Evolutionary conservation across 495 filamentous ascomycete species (phyloP).

Genomic region (Penicillium bovifimosum): DNA sequence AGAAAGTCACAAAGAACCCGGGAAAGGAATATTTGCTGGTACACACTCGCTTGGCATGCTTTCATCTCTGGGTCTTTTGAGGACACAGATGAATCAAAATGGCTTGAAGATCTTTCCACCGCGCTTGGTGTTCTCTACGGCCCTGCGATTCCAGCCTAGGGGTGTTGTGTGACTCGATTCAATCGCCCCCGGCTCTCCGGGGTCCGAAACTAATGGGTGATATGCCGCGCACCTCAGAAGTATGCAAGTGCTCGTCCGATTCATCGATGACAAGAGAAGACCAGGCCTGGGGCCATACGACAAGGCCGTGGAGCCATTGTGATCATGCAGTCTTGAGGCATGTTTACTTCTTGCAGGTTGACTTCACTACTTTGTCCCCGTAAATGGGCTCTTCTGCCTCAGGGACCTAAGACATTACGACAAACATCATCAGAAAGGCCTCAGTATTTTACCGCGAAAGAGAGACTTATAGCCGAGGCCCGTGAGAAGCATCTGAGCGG

Average conservation of each 20-base stretch:
- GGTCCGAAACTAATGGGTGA: not conserved
- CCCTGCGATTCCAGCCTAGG: not conserved
- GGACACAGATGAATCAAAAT: not conserved
- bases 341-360: too few relatives aligned
- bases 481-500: too few relatives aligned
- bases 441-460: too few relatives aligned
- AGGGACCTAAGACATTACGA: too few relatives aligned
- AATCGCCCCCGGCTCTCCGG: not conserved
- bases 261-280: not conserved
- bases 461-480: too few relatives aligned
- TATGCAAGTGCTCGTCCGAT: slow-evolving; percentile 11
- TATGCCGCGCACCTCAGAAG: not conserved
- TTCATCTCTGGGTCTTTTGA: not conserved
- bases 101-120: not conserved
- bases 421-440: too few relatives aligned
- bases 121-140: not conserved
- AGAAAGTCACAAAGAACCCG: not conserved
- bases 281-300: not conserved
- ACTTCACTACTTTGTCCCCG: too few relatives aligned
- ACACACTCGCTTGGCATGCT: not conserved
- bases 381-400: too few relatives aligned
- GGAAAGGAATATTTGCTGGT: not conserved
- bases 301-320: too few relatives aligned
- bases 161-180: slow-evolving; percentile 14
- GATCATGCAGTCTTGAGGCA: too few relatives aligned